phyloP scores from a whole-genome alignment of 495 filamentous ascomycete genomes.

The Neurospora sp. region DNA sequence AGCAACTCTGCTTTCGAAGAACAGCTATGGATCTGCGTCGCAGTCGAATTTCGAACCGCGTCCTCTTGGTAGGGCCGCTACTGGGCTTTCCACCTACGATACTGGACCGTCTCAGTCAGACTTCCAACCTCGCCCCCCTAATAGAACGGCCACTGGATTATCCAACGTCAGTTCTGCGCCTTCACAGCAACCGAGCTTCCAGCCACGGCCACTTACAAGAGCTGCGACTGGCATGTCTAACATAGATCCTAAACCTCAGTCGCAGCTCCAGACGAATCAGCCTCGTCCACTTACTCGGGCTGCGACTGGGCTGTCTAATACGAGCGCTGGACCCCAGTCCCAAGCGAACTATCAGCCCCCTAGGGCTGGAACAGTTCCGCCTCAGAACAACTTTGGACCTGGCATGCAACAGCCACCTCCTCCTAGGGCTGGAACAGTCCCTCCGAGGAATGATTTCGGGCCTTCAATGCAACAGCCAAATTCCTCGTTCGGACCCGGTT shows the following conservation, averaged over 20 bases:
- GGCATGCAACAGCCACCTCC: constrained; percentile 6
- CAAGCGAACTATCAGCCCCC: neutral
- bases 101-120: neutral
- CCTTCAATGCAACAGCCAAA: constrained; percentile 13
- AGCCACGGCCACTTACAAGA: constrained; percentile 24
- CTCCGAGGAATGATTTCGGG: constrained; percentile 6
- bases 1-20: constrained; percentile 24
- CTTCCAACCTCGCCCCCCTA: neutral
- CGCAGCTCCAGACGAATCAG: neutral
- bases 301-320: neutral
- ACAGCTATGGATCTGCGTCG: constrained; percentile 41
- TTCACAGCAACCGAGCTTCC: neutral
- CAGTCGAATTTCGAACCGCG: neutral
- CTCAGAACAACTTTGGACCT: constrained; percentile 3
- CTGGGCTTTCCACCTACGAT: neutral
- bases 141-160: neutral
- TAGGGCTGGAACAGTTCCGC: constrained; percentile 3
- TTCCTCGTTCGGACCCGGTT: constrained; percentile 10
- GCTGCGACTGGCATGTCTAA: constrained; percentile 45
- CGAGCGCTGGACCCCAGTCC: neutral
- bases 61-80: neutral
- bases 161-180: neutral
- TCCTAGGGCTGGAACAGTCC: constrained; percentile 1
- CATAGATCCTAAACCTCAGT: constrained; percentile 26
- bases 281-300: neutral